Evolutionary conservation across 805 yeast species (phyloP), one percentile per base, ranked within the genome.

Genomic region (Starmerella vitae): DNA sequence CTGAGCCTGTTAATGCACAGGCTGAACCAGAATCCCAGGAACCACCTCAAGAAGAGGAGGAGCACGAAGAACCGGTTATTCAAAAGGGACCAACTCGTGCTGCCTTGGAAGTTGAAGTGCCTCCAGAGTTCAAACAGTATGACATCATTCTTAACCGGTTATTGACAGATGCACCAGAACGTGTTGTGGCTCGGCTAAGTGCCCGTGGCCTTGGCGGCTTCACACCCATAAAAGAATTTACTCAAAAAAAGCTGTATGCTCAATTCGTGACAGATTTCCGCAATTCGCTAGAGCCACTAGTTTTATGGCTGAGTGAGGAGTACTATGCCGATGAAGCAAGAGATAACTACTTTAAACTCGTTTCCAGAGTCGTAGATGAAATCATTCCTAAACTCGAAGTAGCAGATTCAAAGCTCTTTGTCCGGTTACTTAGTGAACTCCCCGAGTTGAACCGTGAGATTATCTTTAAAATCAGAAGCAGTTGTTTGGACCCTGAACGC

Each of bases 241-340:
- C 88, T 10, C 67, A 95, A 49, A 73, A 70, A 18, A 72, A 83
- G 18, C 61, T 91, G 9, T 77, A 78, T 44, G 74, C 76, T 14
- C 81, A 78, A 54, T 76, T 84, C 39, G 65, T 82, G 51, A 76
- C 69, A 9, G 82, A 80, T 53, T 75, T 86, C 50, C 78, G 78
- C 39, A 66, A 64, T 8, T 65, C 88, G 26, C 67, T 86, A 10
- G 93, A 82, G 42, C 60, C 78, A 26, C 75, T 84, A 15, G 74
- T 88, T 28, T 85, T 80, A 46, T 91, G 99, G 99, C 62, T 91
- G 39, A 86, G 80, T 52, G 98, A 91, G 60, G 98, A 91, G 58
- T 91, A 95, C 93, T 76, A 73, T 60, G 65, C 72, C 35, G 81
- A 77, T 52, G 62, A 84, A 40, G 81, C 78, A 50, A 94, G 84